phyloP scores from a whole-genome alignment of 345 rosid genomes.

The Heritiera littoralis region DNA sequence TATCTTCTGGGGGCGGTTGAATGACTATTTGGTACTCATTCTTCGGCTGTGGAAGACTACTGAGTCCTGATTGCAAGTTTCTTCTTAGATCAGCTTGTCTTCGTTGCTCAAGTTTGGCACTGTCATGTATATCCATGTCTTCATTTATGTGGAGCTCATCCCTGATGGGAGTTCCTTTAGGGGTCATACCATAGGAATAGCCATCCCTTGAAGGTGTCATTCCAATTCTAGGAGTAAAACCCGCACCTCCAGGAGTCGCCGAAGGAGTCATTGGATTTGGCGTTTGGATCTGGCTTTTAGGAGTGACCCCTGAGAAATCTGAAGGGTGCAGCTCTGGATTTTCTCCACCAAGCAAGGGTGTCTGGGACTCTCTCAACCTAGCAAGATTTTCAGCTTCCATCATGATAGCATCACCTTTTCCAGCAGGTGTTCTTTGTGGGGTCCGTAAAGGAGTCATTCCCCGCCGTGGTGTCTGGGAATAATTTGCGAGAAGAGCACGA shows the following conservation, averaged over 20 bases:
- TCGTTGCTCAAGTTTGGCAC: conserved; percentile 71
- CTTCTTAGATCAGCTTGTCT: conserved; percentile 79
- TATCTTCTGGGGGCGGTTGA: conserved; percentile 78
- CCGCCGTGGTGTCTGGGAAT: conserved; percentile 79
- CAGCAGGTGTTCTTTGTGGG: conserved; percentile 96
- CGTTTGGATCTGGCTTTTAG: conserved; percentile 83
- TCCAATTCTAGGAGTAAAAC: conserved; percentile 82
- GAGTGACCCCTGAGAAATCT: conserved; percentile 98
- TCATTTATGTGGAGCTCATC: conserved; percentile 96
- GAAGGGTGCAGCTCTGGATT: conserved; percentile 99
- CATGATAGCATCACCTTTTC: conserved; percentile 96
- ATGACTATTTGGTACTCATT: conserved; percentile 91
- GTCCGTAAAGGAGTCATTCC: conserved; percentile 92
- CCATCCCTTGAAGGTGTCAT: conserved; percentile 96
- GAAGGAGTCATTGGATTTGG: conserved; percentile 96
- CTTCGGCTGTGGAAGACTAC: conserved; percentile 86
- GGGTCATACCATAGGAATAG: conserved; percentile 73
- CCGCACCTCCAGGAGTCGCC: conserved; percentile 81
- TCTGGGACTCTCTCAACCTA: conserved; percentile 95
- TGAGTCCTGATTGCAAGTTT: conserved; percentile 76
- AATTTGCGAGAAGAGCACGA: conserved; percentile 89
- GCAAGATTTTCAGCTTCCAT: conserved; percentile 99
- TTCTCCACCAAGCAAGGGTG: conserved; percentile 95
- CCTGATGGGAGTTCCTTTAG: conserved; percentile 94
- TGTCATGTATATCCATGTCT: conserved; percentile 78